These are phyloP conservation scores for Suhomyces atakaporum DNA, from an alignment of 1,139 yeast species.

Conservation along the genomic window DNA sequence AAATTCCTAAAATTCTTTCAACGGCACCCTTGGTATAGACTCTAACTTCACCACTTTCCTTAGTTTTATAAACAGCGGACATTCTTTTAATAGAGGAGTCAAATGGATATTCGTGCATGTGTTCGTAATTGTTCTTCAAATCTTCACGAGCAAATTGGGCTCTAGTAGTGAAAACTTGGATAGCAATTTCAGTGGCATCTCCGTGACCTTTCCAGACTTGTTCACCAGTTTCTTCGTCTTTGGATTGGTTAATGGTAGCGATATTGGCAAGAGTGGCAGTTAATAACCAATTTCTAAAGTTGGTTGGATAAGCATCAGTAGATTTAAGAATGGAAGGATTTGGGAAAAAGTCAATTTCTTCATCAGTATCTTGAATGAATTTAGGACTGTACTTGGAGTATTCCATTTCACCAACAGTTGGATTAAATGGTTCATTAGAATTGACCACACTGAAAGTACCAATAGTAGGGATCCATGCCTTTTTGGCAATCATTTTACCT, in stretches of 20 bases:
- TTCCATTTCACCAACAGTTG: constrained; percentile 33
- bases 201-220: constrained; percentile 39
- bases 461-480: constrained; percentile 38
- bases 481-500: constrained; percentile 50
- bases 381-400: constrained; percentile 27
- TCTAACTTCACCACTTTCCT: constrained; percentile 15
- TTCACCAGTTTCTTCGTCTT: constrained; percentile 29
- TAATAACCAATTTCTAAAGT: constrained; percentile 25
- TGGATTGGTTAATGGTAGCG: constrained; percentile 30
- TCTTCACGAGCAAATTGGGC: constrained; percentile 26
- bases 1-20: constrained; percentile 46
- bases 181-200: constrained; percentile 43
- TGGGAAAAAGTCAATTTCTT: constrained; percentile 31
- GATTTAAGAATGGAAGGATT: constrained; percentile 12
- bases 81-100: constrained; percentile 47
- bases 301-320: constrained; percentile 12
- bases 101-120: constrained; percentile 35
- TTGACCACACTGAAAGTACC: constrained; percentile 36
- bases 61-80: constrained; percentile 43
- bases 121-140: constrained; percentile 19
- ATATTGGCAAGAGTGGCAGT: constrained; percentile 40
- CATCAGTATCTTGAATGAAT: constrained; percentile 30
- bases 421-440: constrained; percentile 45
- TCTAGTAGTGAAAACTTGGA: constrained; percentile 35
- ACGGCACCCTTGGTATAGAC: constrained; percentile 57